Evolutionary conservation across 129 eudicot genomes (phyloP).

Genomic region (Calendula officinalis): DNA sequence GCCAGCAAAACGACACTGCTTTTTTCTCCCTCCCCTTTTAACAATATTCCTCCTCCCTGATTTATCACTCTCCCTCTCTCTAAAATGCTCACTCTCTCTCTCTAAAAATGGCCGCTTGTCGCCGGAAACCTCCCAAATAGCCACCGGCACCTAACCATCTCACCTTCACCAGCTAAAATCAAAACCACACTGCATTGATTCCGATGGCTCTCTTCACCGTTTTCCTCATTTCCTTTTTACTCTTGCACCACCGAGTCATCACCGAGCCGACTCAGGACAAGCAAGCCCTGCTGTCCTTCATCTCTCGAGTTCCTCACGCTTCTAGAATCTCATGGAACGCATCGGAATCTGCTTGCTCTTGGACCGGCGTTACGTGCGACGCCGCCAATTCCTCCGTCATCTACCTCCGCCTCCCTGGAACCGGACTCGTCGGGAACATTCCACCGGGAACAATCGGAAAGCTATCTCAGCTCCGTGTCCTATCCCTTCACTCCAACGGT

Average conservation of each 20-base stretch:
- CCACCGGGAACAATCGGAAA: slow-evolving; percentile 57
- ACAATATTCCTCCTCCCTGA: slow-evolving; percentile 28
- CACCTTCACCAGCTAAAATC: not conserved
- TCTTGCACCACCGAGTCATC: slow-evolving; percentile 20
- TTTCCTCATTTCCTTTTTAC: slow-evolving; percentile 2
- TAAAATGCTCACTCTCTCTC: slow-evolving; percentile 16
- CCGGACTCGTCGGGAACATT: slow-evolving; percentile 63
- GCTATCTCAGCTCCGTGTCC: slow-evolving; percentile 58
- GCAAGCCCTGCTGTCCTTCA: slow-evolving; percentile 63
- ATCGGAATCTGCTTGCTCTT: slow-evolving; percentile 57
- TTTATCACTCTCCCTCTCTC: slow-evolving; percentile 22
- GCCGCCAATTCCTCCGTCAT: slow-evolving; percentile 44
- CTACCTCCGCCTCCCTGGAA: slow-evolving; percentile 67
- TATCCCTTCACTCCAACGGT: slow-evolving; percentile 61
- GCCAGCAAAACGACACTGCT: slow-evolving; percentile 32
- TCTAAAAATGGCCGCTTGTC: slow-evolving; percentile 33
- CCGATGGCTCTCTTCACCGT: slow-evolving; percentile 14
- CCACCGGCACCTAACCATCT: not conserved
- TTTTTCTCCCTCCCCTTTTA: slow-evolving; percentile 12
- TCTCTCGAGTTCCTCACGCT: slow-evolving; percentile 59
- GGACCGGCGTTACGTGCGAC: slow-evolving; percentile 82
- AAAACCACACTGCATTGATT: not conserved
- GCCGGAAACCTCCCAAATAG: slow-evolving; percentile 35
- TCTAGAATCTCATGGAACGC: slow-evolving; percentile 60
- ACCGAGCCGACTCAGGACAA: slow-evolving; percentile 76